Base-by-base conservation (phyloP, 116 monocot species). In the Papilionanthe hybrid region DNA sequence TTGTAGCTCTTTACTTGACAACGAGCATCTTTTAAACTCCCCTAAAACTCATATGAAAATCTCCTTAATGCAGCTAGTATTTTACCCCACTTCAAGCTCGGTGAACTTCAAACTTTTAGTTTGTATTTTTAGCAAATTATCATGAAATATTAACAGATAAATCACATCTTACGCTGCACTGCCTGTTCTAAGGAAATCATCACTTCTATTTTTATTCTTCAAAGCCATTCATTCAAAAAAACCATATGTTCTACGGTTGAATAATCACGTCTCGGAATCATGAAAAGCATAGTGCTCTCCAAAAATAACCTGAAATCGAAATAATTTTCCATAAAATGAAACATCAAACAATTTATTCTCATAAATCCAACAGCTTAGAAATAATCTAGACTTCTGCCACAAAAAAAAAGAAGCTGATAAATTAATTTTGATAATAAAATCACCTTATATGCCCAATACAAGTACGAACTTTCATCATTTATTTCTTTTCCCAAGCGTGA, bases 381-480 rank as follows among this genome's bases (percentile, higher is more conserved):
- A 30, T 69, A 69, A 37, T 37, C 11, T 69, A 69, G 10, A 1
- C 37, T 2, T 7, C 37, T 17, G 32, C 17, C 44, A 11, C 8
- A 43, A 75, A 23, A 75, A 42, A 45, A 13, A 17, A 75, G 75
- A 22, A 45, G 9, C 43, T 78, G 5, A 15, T 22, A 44, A 65
- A 2, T 27, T 25, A 67, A 45, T 43, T 47, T 19, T 78, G 5
- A 28, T 66, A 78, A 65, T 5, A 37, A 25, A 42, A 42, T 77
- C 75, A 95, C 95, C 91, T 93, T 91, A 75, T 83, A 88, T 50
- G 91, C 93, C 95, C 95, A 95, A 66, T 89, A 95, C 20, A 95
- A 78, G 79, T 88, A 95, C 27, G 95, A 95, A 80, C 80, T 91
- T 78, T 86, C 88, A 77, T 95, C 86, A 79, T 93, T 90, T 78